Percentiles rank a stretch among this genome's conserved stretches.
Conservation (phyloP, 306 rosid species). For the Citrullus mucosospermus region DNA sequence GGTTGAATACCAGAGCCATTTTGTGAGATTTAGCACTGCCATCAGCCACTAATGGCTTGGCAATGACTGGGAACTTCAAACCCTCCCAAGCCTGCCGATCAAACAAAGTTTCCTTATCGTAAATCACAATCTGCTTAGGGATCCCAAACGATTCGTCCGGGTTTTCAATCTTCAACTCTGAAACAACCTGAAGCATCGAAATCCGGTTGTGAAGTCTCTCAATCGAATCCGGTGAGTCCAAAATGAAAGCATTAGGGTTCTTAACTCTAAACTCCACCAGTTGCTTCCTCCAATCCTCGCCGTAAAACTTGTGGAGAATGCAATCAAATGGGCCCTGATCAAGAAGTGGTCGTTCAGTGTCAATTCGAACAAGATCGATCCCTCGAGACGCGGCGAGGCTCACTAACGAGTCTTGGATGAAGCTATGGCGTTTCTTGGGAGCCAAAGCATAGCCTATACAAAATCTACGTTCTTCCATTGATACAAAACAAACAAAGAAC, state of each 20-base stretch:
- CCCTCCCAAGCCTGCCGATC: conserved; percentile 59
- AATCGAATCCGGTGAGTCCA: conserved; percentile 72
- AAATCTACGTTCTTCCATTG: conserved; percentile 59
- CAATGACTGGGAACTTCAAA: conserved; percentile 69
- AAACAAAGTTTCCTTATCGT: conserved; percentile 55
- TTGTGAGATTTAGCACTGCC: conserved; percentile 87
- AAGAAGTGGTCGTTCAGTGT: conserved; percentile 22
- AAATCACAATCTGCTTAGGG: conserved; percentile 85
- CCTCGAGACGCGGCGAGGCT: conserved; percentile 52
- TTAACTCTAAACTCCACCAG: conserved; percentile 25
- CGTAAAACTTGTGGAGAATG: conserved; percentile 76
- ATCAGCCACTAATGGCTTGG: conserved; percentile 82
- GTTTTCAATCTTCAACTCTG: conserved; percentile 53
- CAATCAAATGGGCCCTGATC: conserved; percentile 87
- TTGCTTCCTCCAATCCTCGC: conserved; percentile 57
- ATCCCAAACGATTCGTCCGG: conserved; percentile 58
- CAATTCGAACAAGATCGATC: conserved; percentile 50
- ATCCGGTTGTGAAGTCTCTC: conserved; percentile 80
- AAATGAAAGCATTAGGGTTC: conserved; percentile 50
- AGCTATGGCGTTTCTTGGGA: conserved; percentile 75
- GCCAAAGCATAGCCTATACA: conserved; percentile 72
- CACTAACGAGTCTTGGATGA: conserved; percentile 58
- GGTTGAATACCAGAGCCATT: conserved; percentile 68
- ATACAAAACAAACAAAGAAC: neutral
- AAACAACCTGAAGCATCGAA: conserved; percentile 86